A percentile compares a stretch with the other conserved stretches of the same genome.
Evolutionary conservation across 345 rosid species (phyloP).

Genomic region (Salix dunnii): DNA sequence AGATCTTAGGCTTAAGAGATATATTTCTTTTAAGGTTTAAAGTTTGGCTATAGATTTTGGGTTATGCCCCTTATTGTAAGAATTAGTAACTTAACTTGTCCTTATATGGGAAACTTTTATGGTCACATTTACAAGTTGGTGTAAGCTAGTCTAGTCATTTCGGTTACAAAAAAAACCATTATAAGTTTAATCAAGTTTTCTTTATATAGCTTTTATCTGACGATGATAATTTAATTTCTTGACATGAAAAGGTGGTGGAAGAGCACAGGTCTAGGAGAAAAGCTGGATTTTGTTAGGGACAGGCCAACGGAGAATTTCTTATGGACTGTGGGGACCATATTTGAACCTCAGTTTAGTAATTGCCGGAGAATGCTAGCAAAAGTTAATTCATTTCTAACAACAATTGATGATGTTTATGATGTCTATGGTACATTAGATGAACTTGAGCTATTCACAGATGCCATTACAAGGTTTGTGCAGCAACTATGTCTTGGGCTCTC

Average conservation of each 20-base stretch:
- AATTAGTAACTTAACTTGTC: no score
- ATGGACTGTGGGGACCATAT: conserved; percentile 1
- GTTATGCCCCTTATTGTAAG: no score
- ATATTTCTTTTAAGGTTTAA: no score
- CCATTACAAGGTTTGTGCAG: conserved; percentile 1
- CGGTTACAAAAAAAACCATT: no score
- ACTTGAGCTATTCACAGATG: conserved; percentile 18
- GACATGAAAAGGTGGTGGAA: conserved; percentile 9
- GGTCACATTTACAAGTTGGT: no score
- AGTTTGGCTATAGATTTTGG: no score
- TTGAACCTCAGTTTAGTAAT: conserved; percentile 8
- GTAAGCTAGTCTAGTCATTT: no score
- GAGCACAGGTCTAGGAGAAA: neutral
- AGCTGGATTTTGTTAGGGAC: conserved; percentile 9
- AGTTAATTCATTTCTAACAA: neutral
- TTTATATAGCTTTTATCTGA: neutral
- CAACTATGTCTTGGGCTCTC: no score
- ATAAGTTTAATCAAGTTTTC: neutral
- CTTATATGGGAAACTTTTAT: no score
- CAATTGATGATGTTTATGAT: conserved; percentile 22
- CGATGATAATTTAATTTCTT: neutral
- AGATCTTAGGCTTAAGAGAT: no score
- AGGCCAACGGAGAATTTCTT: conserved; percentile 8
- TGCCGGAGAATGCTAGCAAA: neutral
- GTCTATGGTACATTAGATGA: conserved; percentile 15